These are phyloP conservation scores for Rhazya stricta DNA, from an alignment of 257 asterid species.

Conservation along the genomic window DNA sequence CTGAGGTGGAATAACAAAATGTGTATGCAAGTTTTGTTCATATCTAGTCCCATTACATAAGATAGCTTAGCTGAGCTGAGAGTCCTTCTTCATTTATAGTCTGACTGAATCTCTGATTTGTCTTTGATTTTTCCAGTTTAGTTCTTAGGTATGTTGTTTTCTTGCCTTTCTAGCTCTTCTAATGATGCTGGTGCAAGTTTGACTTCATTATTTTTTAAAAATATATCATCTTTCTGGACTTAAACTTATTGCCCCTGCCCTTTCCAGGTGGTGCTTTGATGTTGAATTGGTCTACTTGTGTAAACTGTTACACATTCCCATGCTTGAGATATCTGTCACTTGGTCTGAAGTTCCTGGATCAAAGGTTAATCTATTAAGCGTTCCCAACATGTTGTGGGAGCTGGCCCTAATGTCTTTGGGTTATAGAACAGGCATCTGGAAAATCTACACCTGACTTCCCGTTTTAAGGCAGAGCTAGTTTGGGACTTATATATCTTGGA, in stretches of 20 bases:
- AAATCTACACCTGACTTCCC: conserved; percentile 44
- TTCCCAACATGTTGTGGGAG: conserved; percentile 98
- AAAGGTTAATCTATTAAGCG: conserved; percentile 75
- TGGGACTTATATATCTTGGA: not conserved
- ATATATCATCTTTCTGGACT: not conserved
- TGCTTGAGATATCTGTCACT: conserved; percentile 77
- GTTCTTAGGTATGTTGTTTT: not conserved
- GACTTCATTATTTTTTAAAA: not conserved
- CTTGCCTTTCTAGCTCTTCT: not conserved
- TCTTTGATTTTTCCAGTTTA: not conserved
- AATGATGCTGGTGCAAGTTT: not conserved
- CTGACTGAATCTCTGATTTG: not conserved
- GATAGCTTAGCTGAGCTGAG: not conserved
- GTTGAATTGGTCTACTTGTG: conserved; percentile 86
- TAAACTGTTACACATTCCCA: conserved; percentile 59
- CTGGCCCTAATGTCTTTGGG: conserved; percentile 89
- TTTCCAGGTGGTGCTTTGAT: conserved; percentile 91
- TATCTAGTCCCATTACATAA: not conserved
- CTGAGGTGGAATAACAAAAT: not conserved
- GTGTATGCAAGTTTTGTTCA: not conserved
- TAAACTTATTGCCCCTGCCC: not conserved
- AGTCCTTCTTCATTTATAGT: not conserved
- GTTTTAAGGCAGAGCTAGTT: not conserved
- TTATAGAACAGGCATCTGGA: conserved; percentile 84
- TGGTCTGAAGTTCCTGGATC: conserved; percentile 97